Evolutionary conservation across 805 yeast species (phyloP).

Genomic region (Cyberlindnera meyerae): DNA sequence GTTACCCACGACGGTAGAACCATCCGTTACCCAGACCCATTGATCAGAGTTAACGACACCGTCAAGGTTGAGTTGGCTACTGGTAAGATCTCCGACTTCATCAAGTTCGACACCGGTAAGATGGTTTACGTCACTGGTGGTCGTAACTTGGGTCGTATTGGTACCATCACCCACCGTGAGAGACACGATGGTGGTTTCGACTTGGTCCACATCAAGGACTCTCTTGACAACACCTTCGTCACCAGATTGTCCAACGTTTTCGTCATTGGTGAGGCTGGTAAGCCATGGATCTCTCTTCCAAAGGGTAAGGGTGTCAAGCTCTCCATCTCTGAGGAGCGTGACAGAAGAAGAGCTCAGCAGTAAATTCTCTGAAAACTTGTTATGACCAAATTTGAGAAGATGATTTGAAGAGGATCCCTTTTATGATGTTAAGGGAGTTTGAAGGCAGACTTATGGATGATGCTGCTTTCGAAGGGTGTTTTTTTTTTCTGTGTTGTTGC

Average conservation of each 20-base stretch:
- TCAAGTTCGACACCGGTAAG: conserved; percentile 91
- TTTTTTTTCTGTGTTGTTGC: conserved; percentile 24
- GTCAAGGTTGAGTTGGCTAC: conserved; percentile 95
- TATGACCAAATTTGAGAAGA: conserved; percentile 24
- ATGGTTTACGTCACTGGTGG: conserved; percentile 95
- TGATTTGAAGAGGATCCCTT: conserved; percentile 79
- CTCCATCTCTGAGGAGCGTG: conserved; percentile 95
- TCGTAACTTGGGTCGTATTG: conserved; percentile 97
- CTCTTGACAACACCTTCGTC: conserved; percentile 91
- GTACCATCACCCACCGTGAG: conserved; percentile 93
- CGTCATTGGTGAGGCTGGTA: conserved; percentile 92
- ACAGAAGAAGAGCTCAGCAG: conserved; percentile 86
- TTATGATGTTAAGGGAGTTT: conserved; percentile 7
- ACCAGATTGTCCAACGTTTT: conserved; percentile 92
- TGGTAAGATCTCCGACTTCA: conserved; percentile 87
- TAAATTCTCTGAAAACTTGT: conserved; percentile 9
- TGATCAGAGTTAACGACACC: conserved; percentile 94
- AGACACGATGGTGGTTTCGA: conserved; percentile 98
- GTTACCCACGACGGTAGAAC: conserved; percentile 99
- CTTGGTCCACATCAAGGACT: conserved; percentile 93
- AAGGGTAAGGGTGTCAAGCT: conserved; percentile 99
- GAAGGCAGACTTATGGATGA: conserved; percentile 13
- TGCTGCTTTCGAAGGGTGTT: conserved; percentile 7
- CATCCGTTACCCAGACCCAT: conserved; percentile 98
- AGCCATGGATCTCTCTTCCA: conserved; percentile 92